phyloP scores from a whole-genome alignment of 179 eudicot genomes.

The Silene coronaria region DNA sequence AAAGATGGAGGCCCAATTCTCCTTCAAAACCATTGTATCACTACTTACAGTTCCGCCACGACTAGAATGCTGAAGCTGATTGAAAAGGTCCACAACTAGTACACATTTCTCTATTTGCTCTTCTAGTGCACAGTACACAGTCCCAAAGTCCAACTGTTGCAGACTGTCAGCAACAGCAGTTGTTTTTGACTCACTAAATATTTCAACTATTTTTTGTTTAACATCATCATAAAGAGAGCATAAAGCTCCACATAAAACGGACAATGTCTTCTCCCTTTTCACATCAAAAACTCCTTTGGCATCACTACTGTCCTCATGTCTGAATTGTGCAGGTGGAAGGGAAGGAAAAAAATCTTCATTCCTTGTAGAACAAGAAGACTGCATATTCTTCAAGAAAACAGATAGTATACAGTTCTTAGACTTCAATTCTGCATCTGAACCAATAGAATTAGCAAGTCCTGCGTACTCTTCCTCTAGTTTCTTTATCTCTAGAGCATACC shows the following conservation, averaged over 20 bases:
- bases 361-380: constrained; percentile 47
- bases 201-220: constrained; percentile 43
- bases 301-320: constrained; percentile 35
- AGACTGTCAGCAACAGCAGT: constrained; percentile 28
- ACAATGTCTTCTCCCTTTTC: constrained; percentile 47
- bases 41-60: constrained; percentile 25
- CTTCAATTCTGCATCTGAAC: constrained; percentile 58
- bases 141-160: constrained; percentile 39
- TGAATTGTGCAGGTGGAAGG: constrained; percentile 24
- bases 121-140: constrained; percentile 53
- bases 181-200: constrained; percentile 35
- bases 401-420: constrained; percentile 68
- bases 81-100: constrained; percentile 56
- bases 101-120: constrained; percentile 76
- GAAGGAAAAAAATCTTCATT: constrained; percentile 37
- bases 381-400: constrained; percentile 59
- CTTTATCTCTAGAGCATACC: constrained; percentile 68
- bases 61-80: constrained; percentile 48
- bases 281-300: constrained; percentile 40
- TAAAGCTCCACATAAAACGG: constrained; percentile 50
- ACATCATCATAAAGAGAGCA: constrained; percentile 59
- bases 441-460: constrained; percentile 68
- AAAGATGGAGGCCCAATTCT: constrained; percentile 77
- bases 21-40: constrained; percentile 25
- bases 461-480: constrained; percentile 68